Conservation (phyloP, 2,329 filamentous ascomycete genomes). For the Ceratocystis colombiana region DNA sequence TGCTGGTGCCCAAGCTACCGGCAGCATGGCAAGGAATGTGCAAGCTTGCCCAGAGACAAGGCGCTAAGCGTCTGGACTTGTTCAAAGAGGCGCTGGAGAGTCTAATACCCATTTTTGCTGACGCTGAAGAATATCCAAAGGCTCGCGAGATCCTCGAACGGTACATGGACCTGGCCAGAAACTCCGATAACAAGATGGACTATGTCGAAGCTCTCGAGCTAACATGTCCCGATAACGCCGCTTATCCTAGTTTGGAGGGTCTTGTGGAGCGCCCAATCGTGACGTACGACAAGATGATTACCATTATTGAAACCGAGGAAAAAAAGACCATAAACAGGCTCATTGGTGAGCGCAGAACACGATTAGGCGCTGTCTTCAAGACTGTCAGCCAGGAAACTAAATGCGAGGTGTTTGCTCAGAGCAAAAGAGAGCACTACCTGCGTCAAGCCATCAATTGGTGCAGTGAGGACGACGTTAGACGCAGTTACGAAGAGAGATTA, state of each 20-base stretch:
- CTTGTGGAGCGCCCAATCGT: slow-evolving; percentile 67
- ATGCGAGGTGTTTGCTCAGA: slow-evolving; percentile 66
- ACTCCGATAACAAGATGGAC: slow-evolving; percentile 60
- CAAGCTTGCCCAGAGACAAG: slow-evolving; percentile 63
- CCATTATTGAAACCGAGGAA: slow-evolving; percentile 76
- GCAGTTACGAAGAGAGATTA: slow-evolving; percentile 82
- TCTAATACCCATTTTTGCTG: slow-evolving; percentile 64
- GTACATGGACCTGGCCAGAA: slow-evolving; percentile 62
- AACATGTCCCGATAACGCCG: slow-evolving; percentile 65
- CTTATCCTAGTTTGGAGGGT: slow-evolving; percentile 77
- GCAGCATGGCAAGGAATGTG: slow-evolving; percentile 87
- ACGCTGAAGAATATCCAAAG: slow-evolving; percentile 53
- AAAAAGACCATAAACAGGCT: slow-evolving; percentile 80
- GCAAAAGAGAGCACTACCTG: slow-evolving; percentile 71
- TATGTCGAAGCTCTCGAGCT: slow-evolving; percentile 67
- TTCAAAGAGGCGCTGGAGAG: slow-evolving; percentile 42
- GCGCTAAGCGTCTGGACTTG: slow-evolving; percentile 30
- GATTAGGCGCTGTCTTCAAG: slow-evolving; percentile 71
- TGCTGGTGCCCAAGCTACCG: slow-evolving; percentile 62
- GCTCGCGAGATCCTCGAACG: slow-evolving; percentile 65
- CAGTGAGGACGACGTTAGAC: slow-evolving; percentile 70
- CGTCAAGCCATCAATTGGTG: slow-evolving; percentile 82
- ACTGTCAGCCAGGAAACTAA: slow-evolving; percentile 83
- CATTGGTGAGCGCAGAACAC: slow-evolving; percentile 77
- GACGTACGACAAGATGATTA: slow-evolving; percentile 72